Evolutionary conservation across 306 rosid genomes (phyloP).

Genomic region (barrel medic (Medicago truncatula)): DNA sequence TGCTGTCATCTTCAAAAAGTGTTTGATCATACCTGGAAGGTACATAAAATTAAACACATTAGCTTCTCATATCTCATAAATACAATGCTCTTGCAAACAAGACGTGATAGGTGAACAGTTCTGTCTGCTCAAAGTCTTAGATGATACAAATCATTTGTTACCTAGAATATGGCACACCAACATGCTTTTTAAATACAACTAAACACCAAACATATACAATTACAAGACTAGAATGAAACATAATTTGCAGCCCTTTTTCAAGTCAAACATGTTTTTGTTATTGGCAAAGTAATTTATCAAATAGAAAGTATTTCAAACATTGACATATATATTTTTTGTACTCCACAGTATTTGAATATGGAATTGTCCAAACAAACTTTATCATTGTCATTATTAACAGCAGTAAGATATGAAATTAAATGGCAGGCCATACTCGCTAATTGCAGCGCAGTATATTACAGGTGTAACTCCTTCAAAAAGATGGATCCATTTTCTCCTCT

Average conservation of each 20-base stretch:
- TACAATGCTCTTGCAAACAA: constrained; percentile 38
- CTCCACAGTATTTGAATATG: background rate
- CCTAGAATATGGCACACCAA: background rate
- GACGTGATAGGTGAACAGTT: background rate
- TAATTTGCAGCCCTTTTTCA: too few species aligned
- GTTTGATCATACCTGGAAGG: too few species aligned
- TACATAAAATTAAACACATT: constrained; percentile 32
- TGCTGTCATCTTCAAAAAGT: too few species aligned
- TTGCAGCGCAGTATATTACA: too few species aligned
- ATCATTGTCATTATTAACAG: constrained; percentile 25
- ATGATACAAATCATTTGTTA: background rate
- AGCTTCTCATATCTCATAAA: constrained; percentile 26
- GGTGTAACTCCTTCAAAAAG: too few species aligned
- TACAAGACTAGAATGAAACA: background rate
- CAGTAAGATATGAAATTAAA: constrained; percentile 18
- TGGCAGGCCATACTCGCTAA: constrained; percentile 82
- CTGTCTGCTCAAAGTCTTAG: constrained; percentile 1
- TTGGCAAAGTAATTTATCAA: constrained; percentile 1
- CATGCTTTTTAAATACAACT: too few species aligned
- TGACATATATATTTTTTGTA: background rate
- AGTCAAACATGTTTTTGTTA: background rate
- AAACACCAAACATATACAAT: background rate
- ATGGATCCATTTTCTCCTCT: constrained; percentile 99
- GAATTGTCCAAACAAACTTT: constrained; percentile 27
- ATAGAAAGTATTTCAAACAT: background rate